These are phyloP conservation scores for Cystoisospora suis DNA, from an alignment of 169 alveolate genomes.

Conservation along the genomic window DNA sequence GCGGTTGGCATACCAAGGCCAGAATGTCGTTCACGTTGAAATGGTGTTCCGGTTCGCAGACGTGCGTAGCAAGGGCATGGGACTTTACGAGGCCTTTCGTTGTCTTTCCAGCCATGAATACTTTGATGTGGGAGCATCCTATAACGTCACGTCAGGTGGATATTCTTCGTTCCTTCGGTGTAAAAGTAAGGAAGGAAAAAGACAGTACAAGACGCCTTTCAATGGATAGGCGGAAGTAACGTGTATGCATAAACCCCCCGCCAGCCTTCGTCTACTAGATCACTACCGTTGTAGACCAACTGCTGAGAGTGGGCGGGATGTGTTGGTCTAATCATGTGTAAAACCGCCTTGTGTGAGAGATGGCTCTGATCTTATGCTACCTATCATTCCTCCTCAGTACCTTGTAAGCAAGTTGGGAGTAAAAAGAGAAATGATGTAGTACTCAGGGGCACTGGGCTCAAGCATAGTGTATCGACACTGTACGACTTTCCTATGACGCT, in stretches of 20 bases:
- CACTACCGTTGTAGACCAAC: background rate
- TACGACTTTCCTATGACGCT: too few relatives aligned
- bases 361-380: too few relatives aligned
- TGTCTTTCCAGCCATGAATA: conserved; percentile 96
- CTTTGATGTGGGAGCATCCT: conserved; percentile 91
- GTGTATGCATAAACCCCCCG: background rate
- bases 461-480: too few relatives aligned
- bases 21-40: too few relatives aligned
- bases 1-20: too few relatives aligned
- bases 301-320: background rate
- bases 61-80: conserved; percentile 93
- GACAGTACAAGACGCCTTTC: background rate
- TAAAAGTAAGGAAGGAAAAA: background rate
- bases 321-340: background rate
- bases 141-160: conserved; percentile 82
- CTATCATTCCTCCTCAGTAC: too few relatives aligned
- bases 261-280: background rate
- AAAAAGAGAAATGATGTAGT: too few relatives aligned
- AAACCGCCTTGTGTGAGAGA: too few relatives aligned
- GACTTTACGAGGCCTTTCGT: conserved; percentile 84
- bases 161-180: background rate
- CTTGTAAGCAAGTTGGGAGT: too few relatives aligned
- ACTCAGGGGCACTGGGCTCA: too few relatives aligned
- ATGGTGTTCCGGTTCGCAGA: conserved; percentile 68
- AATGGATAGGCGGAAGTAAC: background rate